Base-by-base conservation (phyloP, 2,329 filamentous ascomycete species). In the Colletotrichum tabaci region DNA sequence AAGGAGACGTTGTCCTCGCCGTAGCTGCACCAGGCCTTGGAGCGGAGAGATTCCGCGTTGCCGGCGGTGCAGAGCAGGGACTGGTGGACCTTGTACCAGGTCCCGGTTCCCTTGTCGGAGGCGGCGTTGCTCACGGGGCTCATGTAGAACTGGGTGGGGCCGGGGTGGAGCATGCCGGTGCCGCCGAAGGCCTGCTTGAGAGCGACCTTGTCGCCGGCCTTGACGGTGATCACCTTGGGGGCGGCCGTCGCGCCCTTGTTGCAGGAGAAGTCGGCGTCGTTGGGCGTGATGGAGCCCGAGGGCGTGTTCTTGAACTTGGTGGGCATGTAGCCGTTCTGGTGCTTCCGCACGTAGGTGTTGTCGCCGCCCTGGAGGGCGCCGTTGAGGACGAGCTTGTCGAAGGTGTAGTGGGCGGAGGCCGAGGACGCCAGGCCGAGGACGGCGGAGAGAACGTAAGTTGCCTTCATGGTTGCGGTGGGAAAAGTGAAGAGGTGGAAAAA, bases 11-110 rank as follows among this genome's bases (percentile, higher is more conserved):
- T 50, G 67, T 73, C 69, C 66, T 74, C 61, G 70, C 70, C 65
- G 63, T 72, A 76, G 55, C 74, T 66, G 72, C 75, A 75, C 72
- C 73, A 74, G 38, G 66, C 66, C 56, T 21, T 18, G 44, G 44
- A 47, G 35, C 64, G 68, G 9, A 72, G 61, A 50, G 67, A 49
- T 23, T 60, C 62, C 23, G 65, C 49, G 50, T 21, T 72, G 26
- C 74, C 74, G 44, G 69, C 68, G 38, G 62, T 67, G 67, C 56
- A 73, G 52, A 74, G 56, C n/a, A 68, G 64, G 26, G 68, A 62
- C 61, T 74, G 71, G 23, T 72, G 57, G 66, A 79, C 75, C 77
- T 78, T 77, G 69, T 75, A 79, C 78, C 77, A 79, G 52, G 71
- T 65, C 18, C 66, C 65, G 68, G 75, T 71, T 35, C 30, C 66